These are phyloP conservation scores for Trichoderma gracile DNA, from an alignment of 2,329 filamentous ascomycete genomes.

Conservation along the genomic window DNA sequence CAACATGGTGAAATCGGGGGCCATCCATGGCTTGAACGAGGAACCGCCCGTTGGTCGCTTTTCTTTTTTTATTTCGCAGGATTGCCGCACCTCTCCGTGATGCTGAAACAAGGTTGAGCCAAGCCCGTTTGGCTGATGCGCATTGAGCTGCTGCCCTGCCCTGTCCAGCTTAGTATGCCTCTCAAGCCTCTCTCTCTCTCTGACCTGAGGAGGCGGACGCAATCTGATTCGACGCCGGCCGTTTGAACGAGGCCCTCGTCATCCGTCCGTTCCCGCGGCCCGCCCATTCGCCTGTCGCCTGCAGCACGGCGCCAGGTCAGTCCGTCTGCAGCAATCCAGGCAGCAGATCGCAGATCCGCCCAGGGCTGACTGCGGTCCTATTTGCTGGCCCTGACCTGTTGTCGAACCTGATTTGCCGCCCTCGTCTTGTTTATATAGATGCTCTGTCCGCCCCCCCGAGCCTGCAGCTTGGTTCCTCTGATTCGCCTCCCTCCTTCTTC, in stretches of 20 bases:
- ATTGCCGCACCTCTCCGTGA: constrained; percentile 17
- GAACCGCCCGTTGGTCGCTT: neutral
- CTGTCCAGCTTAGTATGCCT: no score
- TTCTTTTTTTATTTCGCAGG: neutral
- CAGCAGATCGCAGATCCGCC: constrained; percentile 26
- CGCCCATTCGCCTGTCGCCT: constrained; percentile 18
- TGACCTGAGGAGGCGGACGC: no score
- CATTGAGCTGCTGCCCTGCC: neutral
- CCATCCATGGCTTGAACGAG: neutral
- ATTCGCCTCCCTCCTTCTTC: neutral
- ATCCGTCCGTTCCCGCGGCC: neutral
- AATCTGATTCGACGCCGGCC: neutral
- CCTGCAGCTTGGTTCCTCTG: neutral
- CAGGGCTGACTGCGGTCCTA: constrained; percentile 8
- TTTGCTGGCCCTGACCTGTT: neutral
- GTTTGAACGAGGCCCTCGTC: constrained; percentile 21
- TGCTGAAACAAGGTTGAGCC: constrained; percentile 26
- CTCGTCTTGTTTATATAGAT: neutral
- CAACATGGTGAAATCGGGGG: no score
- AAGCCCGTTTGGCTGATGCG: constrained; percentile 17
- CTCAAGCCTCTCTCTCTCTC: no score
- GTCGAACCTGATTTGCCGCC: neutral
- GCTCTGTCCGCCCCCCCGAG: no score
- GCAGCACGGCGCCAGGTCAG: neutral
- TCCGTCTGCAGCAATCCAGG: constrained; percentile 23